phyloP scores from a whole-genome alignment of 495 filamentous ascomycete species.

The Aspergillus wentii region DNA sequence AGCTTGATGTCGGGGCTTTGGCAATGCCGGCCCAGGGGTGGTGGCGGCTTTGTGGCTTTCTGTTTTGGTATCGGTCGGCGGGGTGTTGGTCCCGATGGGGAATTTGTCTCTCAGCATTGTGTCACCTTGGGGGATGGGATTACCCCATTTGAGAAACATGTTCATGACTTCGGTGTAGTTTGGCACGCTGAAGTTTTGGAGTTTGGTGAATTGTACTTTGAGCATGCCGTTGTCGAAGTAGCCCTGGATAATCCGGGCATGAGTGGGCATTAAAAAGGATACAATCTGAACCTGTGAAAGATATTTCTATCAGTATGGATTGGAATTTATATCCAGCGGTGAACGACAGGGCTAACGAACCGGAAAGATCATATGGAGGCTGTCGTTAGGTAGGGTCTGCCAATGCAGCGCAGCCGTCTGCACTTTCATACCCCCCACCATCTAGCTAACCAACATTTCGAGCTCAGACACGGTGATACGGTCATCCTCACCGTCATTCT shows the following conservation, averaged over 20 bases:
- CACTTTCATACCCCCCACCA: neutral
- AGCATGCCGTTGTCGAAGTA: neutral
- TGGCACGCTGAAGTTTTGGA: neutral
- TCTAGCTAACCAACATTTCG: neutral
- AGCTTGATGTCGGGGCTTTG: too few species aligned
- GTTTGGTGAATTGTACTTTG: neutral
- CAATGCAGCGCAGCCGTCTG: neutral
- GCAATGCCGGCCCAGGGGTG: too few species aligned
- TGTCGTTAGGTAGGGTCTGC: neutral
- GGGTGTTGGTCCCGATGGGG: too few species aligned
- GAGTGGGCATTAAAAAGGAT: neutral
- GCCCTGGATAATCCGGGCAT: neutral
- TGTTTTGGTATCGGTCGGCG: too few species aligned
- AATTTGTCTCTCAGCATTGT: too few species aligned
- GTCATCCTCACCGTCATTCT: neutral
- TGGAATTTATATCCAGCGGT: neutral
- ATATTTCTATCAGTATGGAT: neutral
- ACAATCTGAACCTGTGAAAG: neutral
- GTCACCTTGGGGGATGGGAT: neutral
- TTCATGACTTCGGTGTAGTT: neutral
- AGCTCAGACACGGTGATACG: neutral
- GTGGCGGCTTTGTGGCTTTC: too few species aligned
- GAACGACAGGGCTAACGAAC: neutral
- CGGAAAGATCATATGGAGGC: neutral
- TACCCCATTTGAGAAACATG: neutral